Conservation (phyloP, 208 protist species). For the Acanthamoeba rhysodes region DNA sequence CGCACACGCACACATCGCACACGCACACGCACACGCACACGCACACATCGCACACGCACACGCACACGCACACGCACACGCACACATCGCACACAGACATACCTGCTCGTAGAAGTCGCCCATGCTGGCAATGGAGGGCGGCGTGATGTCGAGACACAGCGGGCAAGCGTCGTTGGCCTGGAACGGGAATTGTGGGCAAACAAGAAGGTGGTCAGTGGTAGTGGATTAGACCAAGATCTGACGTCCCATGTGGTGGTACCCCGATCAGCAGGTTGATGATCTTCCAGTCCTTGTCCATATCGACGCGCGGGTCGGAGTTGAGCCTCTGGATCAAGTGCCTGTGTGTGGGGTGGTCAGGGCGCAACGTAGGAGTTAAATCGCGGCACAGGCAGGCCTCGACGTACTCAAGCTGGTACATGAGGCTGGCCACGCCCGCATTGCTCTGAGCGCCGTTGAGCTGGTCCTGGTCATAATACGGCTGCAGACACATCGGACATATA, state of each 20-base stretch:
- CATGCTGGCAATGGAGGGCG: background rate
- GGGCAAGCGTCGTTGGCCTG: conserved; percentile 39
- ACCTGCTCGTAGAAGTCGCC: conserved; percentile 32
- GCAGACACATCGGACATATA: no score
- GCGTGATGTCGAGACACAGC: background rate
- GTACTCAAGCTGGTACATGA: no score
- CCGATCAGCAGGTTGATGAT: conserved; percentile 39
- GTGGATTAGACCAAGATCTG: no score
- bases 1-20: background rate
- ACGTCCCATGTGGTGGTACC: background rate
- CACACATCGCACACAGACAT: background rate
- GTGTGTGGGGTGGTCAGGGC: background rate
- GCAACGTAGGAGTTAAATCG: background rate
- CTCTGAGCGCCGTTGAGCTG: no score
- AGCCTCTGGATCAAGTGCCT: background rate
- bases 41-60: no score
- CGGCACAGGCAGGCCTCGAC: no score
- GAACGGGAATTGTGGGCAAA: no score
- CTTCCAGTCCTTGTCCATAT: conserved; percentile 65
- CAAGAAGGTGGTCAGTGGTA: no score
- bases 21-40: no score
- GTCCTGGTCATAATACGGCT: no score
- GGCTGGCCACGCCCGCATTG: no score
- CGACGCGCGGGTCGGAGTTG: background rate
- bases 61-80: no score